Conservation (phyloP, 1,284 basidiomycete genomes). For the Ceratobasidium papillatum region DNA sequence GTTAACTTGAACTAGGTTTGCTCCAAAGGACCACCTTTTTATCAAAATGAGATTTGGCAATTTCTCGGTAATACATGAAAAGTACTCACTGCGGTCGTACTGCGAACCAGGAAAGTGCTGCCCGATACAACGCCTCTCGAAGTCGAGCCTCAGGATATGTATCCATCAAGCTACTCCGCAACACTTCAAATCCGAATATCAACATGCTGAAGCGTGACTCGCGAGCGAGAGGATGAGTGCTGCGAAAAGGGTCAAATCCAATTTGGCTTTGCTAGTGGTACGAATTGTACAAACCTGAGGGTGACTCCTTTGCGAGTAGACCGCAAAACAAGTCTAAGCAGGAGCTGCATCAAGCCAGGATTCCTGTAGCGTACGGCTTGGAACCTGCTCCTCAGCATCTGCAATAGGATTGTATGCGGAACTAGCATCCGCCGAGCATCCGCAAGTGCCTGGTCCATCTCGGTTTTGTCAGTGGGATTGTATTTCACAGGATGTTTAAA, state of each 20-base stretch:
- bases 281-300: constrained; percentile 69
- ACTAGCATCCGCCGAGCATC: constrained; percentile 79
- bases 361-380: constrained; percentile 93
- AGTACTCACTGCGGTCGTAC: constrained; percentile 79
- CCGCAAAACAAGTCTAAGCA: constrained; percentile 84
- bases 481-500: constrained; percentile 89
- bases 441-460: constrained; percentile 76
- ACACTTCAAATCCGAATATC: constrained; percentile 90
- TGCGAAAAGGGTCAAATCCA: constrained; percentile 51
- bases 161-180: constrained; percentile 90
- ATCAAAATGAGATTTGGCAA: not conserved
- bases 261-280: not conserved
- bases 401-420: constrained; percentile 86
- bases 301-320: constrained; percentile 66
- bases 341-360: constrained; percentile 84
- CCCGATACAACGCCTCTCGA: constrained; percentile 78
- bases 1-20: constrained; percentile 87
- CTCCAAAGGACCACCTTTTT: constrained; percentile 90
- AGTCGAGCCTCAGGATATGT: constrained; percentile 81
- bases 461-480: constrained; percentile 87
- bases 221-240: constrained; percentile 90
- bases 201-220: constrained; percentile 91
- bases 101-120: constrained; percentile 94
- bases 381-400: constrained; percentile 91
- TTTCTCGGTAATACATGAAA: not conserved